Conservation (phyloP, 148 eudicot genomes). For the Rhododendron molle region DNA sequence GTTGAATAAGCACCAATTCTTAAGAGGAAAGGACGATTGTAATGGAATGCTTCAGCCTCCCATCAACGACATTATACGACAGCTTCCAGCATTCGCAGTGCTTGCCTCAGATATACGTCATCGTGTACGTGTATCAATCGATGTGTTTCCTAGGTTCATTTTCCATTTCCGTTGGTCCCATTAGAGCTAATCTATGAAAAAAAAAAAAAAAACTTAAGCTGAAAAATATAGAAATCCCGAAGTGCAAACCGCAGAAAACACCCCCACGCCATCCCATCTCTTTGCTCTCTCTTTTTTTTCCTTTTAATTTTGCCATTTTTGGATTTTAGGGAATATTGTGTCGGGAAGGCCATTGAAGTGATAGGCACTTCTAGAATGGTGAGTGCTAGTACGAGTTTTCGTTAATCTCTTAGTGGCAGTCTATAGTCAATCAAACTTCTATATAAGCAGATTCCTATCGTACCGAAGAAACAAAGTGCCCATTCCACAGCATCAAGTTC, state of each 20-base stretch:
- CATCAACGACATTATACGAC: neutral
- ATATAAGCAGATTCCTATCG: neutral
- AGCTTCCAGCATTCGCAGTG: neutral
- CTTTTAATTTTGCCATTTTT: neutral
- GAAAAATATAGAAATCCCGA: neutral
- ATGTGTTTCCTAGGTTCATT: neutral
- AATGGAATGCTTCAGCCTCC: neutral
- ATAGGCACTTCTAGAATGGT: slow-evolving; percentile 27
- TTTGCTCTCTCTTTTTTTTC: neutral
- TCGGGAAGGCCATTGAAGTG: slow-evolving; percentile 23
- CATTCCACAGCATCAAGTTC: slow-evolving; percentile 2
- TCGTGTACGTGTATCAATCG: neutral
- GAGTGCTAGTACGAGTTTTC: neutral
- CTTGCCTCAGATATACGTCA: neutral
- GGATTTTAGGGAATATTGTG: neutral
- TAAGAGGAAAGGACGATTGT: neutral
- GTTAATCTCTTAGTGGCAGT: slow-evolving; percentile 27
- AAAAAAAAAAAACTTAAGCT: neutral
- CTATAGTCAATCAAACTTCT: neutral
- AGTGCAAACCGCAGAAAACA: neutral
- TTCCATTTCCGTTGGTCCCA: neutral
- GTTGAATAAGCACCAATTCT: neutral
- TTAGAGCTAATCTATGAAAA: neutral
- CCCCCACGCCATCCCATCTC: neutral
- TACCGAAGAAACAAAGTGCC: neutral